A percentile compares a stretch with the other conserved stretches of the same genome.
These are phyloP conservation scores for Raphanus sativus DNA, from an alignment of 345 rosid genomes.

Conservation along the genomic window DNA sequence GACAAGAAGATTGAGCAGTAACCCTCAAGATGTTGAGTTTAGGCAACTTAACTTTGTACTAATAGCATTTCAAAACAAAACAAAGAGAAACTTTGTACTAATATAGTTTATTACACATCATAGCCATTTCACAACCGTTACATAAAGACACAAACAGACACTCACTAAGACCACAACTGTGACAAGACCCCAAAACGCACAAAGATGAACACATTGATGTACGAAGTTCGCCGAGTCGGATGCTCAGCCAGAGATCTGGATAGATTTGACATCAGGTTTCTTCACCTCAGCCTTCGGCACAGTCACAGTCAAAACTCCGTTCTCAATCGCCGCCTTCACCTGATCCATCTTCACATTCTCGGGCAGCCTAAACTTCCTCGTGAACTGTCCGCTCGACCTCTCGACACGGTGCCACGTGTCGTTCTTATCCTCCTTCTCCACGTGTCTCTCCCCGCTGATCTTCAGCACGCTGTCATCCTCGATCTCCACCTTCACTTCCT, in stretches of 20 bases:
- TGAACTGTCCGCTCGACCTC: conserved; percentile 33
- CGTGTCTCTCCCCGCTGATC: conserved; percentile 42
- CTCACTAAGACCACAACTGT: neutral
- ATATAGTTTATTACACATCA: no score
- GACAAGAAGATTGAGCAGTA: no score
- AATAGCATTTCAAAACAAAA: no score
- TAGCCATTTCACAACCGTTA: neutral
- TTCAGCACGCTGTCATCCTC: conserved; percentile 40
- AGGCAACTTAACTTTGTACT: no score
- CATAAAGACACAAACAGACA: neutral
- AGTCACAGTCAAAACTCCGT: conserved; percentile 50
- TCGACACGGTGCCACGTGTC: conserved; percentile 40
- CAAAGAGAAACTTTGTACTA: no score
- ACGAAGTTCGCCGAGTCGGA: neutral
- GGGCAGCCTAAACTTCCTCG: conserved; percentile 39
- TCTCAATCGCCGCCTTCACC: conserved; percentile 56
- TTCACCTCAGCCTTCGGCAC: conserved; percentile 47
- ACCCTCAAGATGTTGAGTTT: no score
- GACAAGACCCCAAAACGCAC: neutral
- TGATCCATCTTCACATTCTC: conserved; percentile 44
- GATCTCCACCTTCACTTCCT: conserved; percentile 48
- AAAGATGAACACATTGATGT: neutral
- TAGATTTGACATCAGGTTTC: conserved; percentile 43
- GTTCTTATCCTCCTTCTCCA: conserved; percentile 43
- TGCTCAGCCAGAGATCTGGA: conserved; percentile 48